Evolutionary conservation across 176 grass and related monocot genomes (phyloP), one percentile per base, ranked within the genome.

Genomic region (Stipa capillata): DNA sequence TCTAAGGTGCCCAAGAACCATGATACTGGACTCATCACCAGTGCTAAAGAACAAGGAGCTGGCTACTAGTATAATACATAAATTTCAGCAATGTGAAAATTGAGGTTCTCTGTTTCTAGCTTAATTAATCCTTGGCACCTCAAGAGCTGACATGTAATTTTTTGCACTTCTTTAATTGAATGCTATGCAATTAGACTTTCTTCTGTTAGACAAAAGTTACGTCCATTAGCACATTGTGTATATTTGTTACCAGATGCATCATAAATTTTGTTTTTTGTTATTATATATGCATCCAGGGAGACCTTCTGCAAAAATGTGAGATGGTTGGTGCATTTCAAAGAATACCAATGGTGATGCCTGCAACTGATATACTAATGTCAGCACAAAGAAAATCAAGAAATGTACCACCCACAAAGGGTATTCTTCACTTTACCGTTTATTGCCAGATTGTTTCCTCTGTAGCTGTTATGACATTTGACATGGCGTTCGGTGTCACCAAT

Each of bases 351-450:
- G 94, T 97, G 71, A 97, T 97, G 94, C 94, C 91, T 45, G 83
- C 94, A 72, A 69, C 77, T 61, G 89, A 97, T 78, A 86, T 94
- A 85, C 84, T 97, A 65, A 84, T 88, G 80, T 97, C 94, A 36
- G 94, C 94, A 35, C 89, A 97, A 82, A 94, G 94, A 75, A 97
- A 97, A 92, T 73, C 94, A 72, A 97, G 94, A 88, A 90, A 94
- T 69, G 67, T 92, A 12, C 71, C 89, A 48, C 89, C 94, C 18
- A 92, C 94, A 15, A 97, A 94, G 69, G 94, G 94, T 97, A 87
- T 80, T 34, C 21, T 69, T 91, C 50, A 84, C 45, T 28, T 33
- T 35, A 20, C 2, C 28, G 58, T 68, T 39, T 43, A 48, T 68
- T 54, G 16, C 73, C 43, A 52, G 62, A 64, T 21, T 41, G 48